Evolutionary conservation across 2,329 filamentous ascomycete genomes (phyloP).

Genomic region (Aureobasidium sp.): DNA sequence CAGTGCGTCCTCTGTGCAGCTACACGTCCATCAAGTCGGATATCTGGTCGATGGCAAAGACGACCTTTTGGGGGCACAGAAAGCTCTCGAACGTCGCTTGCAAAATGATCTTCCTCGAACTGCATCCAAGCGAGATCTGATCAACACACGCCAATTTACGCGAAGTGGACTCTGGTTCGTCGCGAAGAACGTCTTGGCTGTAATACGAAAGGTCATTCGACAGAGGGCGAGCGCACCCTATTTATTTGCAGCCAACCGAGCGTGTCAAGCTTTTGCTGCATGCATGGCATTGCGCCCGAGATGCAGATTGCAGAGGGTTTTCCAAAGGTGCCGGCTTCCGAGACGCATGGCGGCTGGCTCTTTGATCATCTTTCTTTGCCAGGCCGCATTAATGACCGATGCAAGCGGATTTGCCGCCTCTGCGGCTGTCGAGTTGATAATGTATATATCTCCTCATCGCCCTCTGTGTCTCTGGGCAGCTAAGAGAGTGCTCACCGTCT

Average conservation of each 20-base stretch:
- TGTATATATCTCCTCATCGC: background rate
- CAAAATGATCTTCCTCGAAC: background rate
- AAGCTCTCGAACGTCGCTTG: constrained; percentile 11
- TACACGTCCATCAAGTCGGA: background rate
- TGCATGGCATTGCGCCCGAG: background rate
- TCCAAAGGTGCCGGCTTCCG: constrained; percentile 3
- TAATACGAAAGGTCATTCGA: constrained; percentile 3
- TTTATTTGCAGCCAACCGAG: constrained; percentile 2
- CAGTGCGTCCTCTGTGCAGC: background rate
- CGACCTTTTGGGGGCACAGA: background rate
- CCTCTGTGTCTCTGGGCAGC: background rate
- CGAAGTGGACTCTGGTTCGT: background rate
- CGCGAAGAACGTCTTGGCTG: background rate
- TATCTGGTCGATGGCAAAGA: background rate
- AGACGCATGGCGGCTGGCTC: constrained; percentile 3
- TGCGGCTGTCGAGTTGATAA: background rate
- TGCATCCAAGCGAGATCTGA: constrained; percentile 12
- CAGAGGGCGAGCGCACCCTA: background rate
- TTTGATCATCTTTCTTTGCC: background rate
- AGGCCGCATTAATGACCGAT: constrained; percentile 5
- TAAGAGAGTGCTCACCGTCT: background rate
- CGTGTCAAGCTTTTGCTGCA: constrained; percentile 9
- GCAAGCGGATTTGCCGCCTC: background rate
- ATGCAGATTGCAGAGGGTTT: constrained; percentile 4
- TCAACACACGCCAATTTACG: background rate